A percentile compares a stretch with the other conserved stretches of the same genome.
These are phyloP conservation scores for Fusarium sp. DNA, from an alignment of 2,329 filamentous ascomycete genomes.

Conservation along the genomic window DNA sequence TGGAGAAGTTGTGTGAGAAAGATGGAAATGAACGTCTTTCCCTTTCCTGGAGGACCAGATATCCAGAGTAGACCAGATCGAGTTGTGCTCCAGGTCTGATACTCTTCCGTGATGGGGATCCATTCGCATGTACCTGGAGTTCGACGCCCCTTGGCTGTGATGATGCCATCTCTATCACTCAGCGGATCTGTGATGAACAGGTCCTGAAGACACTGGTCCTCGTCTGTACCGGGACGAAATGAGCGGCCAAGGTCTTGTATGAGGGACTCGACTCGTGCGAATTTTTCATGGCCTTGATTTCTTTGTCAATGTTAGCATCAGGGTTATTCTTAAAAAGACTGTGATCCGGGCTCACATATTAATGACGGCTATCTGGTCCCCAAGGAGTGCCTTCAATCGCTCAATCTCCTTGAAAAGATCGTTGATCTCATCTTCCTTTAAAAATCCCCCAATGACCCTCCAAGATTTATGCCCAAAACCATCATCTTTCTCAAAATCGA, in stretches of 20 bases:
- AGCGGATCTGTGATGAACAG: slow-evolving; percentile 19
- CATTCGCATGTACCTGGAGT: slow-evolving; percentile 23
- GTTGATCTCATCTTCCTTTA: not conserved
- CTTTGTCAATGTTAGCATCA: not conserved
- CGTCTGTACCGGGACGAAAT: not conserved
- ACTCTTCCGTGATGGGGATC: slow-evolving; percentile 5
- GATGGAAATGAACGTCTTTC: slow-evolving; percentile 19
- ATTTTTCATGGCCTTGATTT: not conserved
- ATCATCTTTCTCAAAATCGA: slow-evolving; percentile 7
- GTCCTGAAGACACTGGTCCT: slow-evolving; percentile 5
- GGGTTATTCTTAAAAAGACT: accelerated
- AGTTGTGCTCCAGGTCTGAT: not conserved
- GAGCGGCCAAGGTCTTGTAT: not conserved
- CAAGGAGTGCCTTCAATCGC: slow-evolving; percentile 1
- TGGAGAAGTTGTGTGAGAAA: slow-evolving; percentile 4
- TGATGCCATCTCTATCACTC: slow-evolving; percentile 5
- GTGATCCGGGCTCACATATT: slow-evolving; percentile 4
- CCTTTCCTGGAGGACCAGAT: slow-evolving; percentile 11
- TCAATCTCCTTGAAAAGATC: slow-evolving; percentile 4
- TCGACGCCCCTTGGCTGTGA: not conserved
- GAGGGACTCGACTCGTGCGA: not conserved
- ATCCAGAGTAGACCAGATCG: slow-evolving; percentile 12
- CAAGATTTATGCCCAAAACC: not conserved
- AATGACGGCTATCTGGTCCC: not conserved
- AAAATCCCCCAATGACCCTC: not conserved